phyloP scores from a whole-genome alignment of 2,329 filamentous ascomycete genomes.

The Parastagonospora nodorum region DNA sequence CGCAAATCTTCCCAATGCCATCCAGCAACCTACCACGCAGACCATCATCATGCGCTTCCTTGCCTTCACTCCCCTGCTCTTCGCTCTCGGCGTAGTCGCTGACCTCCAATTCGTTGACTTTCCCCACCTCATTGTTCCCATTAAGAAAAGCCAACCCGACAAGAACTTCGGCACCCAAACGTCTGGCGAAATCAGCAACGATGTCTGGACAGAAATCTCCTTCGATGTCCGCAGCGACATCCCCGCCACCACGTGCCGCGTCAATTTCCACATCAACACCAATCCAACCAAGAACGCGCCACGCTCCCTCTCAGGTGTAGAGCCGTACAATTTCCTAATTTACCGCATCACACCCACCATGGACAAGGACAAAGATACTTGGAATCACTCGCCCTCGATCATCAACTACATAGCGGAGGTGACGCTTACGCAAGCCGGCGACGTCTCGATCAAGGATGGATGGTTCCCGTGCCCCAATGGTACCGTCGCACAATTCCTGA shows the following conservation, averaged over 20 bases:
- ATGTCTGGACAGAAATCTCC: slow-evolving; percentile 30
- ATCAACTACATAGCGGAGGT: slow-evolving; percentile 22
- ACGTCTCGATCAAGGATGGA: slow-evolving; percentile 12
- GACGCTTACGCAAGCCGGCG: slow-evolving; percentile 17
- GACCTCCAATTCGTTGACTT: slow-evolving; percentile 26
- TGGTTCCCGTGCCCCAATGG: slow-evolving; percentile 30
- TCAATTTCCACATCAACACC: slow-evolving; percentile 33
- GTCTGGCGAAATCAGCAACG: slow-evolving; percentile 5
- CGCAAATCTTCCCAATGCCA: not conserved
- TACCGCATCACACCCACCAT: slow-evolving; percentile 25
- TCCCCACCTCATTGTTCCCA: slow-evolving; percentile 42
- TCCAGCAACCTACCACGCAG: not conserved
- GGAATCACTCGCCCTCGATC: slow-evolving; percentile 28
- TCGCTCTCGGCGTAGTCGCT: slow-evolving; percentile 14
- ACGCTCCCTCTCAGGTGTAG: slow-evolving; percentile 19
- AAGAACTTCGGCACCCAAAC: slow-evolving; percentile 27
- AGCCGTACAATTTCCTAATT: slow-evolving; percentile 33
- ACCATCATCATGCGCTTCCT: slow-evolving; percentile 29
- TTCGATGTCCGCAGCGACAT: slow-evolving; percentile 37
- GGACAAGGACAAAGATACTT: slow-evolving; percentile 34
- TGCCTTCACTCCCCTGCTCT: slow-evolving; percentile 23
- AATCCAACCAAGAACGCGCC: slow-evolving; percentile 23
- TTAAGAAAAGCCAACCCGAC: slow-evolving; percentile 26
- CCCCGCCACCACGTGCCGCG: slow-evolving; percentile 25
- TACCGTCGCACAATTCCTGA: slow-evolving; percentile 31